A percentile compares a stretch with the other conserved stretches of the same genome.
Conservation (phyloP, 352 stramenopile species). For the Globisporangium spiculum region DNA sequence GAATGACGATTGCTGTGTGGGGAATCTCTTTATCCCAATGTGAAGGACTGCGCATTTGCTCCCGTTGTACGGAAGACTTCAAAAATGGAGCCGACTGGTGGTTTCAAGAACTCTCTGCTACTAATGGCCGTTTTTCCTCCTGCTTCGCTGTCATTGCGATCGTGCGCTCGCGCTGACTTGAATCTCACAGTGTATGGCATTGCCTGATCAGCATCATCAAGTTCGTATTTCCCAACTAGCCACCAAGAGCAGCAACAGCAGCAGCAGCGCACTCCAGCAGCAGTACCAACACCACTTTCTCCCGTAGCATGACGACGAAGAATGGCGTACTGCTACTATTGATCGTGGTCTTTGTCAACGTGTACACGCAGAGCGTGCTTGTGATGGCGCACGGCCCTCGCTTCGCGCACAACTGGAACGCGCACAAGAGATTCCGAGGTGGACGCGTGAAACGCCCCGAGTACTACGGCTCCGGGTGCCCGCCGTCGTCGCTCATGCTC, state of each 20-base stretch:
- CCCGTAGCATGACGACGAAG: background rate
- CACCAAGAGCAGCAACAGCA: background rate
- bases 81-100: background rate
- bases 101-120: slow-evolving; percentile 6
- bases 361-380: background rate
- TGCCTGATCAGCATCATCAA: background rate
- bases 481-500: slow-evolving; percentile 19
- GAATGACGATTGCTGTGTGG: background rate
- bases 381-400: background rate
- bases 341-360: background rate
- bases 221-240: slow-evolving; percentile 1
- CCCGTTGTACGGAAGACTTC: background rate
- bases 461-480: slow-evolving; percentile 28
- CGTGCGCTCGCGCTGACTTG: background rate
- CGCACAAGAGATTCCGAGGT: slow-evolving; percentile 23
- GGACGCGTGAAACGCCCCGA: slow-evolving; percentile 23
- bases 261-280: background rate
- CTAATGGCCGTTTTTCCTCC: background rate
- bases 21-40: background rate
- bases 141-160: slow-evolving; percentile 3
- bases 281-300: background rate
- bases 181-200: background rate
- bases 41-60: background rate
- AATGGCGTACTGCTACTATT: background rate
- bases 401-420: background rate